Evolutionary conservation across 2,329 filamentous ascomycete species (phyloP), one percentile per base, ranked within the genome.

Genomic region (Penicillium sp.): DNA sequence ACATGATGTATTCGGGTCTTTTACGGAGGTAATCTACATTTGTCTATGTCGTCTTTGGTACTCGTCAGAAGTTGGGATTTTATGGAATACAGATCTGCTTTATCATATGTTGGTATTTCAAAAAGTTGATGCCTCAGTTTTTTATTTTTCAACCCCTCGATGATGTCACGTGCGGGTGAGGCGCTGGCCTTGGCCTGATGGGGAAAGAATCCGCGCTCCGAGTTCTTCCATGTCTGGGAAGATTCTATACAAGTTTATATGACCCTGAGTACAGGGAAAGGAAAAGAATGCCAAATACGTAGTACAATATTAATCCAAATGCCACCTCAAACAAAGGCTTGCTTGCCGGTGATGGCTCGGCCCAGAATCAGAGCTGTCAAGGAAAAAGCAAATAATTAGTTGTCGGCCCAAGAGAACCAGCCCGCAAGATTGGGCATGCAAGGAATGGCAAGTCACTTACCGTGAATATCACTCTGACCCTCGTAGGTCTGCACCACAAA

Each of bases 401-500:
- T 19, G 79, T 81, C 65, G 55, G 68, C 53, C 47, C 17, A 62
- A 47, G 58, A 22, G 19, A 63, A 33, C 35, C 33, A 37, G 75
- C 66, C 66, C 78, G 76, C 64, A 70, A 62, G 49, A 59, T 65
- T 66, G 59, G 62, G 50, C 55, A 59, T 35, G 17, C 38, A 56
- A 45, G 49, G 28, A 51, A 51, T 28, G 44, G 13, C 30, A 5
- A 30, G 4, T 5, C 37, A 86, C 91, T 85, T 81, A 94, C 92
- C 88, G 78, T 98, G 95, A 75, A 98, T 98, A 79, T 98, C 95
- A 75, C 93, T 97, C 80, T 98, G 95, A 24, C 95, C 95, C 81
- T 99, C 95, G 71, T 99, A 99, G 1, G 94, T 98, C 81, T 98
- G 94, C 58, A 94, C 96, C 57, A 99, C 95, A 78, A 96, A 99